These are phyloP conservation scores for Termitomyces titanicus DNA, from an alignment of 768 basidiomycete genomes.

Conservation along the genomic window DNA sequence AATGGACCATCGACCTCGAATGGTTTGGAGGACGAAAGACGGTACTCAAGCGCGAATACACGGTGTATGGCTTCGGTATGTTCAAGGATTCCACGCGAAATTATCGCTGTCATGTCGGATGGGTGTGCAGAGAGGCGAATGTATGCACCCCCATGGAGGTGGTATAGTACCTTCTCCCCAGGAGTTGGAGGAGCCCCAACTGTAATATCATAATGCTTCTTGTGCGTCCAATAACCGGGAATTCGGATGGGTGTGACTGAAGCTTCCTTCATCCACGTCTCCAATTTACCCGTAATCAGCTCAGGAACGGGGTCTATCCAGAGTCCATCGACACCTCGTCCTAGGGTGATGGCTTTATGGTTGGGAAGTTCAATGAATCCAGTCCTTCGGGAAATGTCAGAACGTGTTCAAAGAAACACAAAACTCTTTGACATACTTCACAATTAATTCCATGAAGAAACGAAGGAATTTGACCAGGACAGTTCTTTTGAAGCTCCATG, in stretches of 20 bases:
- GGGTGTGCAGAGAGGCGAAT: conserved; percentile 54
- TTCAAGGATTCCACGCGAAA: conserved; percentile 45
- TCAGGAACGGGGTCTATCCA: conserved; percentile 45
- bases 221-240: conserved; percentile 57
- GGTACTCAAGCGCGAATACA: conserved; percentile 67
- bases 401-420: background rate
- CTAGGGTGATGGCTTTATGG: conserved; percentile 37
- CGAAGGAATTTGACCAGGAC: conserved; percentile 34
- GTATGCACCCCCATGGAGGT: conserved; percentile 65
- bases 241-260: conserved; percentile 38
- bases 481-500: conserved; percentile 42
- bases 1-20: conserved; percentile 51
- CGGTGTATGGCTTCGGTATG: conserved; percentile 41
- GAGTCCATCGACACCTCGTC: conserved; percentile 39
- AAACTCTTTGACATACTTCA: conserved; percentile 21
- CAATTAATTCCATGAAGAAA: conserved; percentile 19
- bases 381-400: conserved; percentile 22
- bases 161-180: conserved; percentile 57
- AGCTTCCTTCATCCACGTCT: conserved; percentile 35
- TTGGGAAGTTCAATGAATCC: conserved; percentile 31
- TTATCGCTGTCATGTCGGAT: conserved; percentile 38
- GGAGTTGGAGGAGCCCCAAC: conserved; percentile 35
- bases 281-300: conserved; percentile 40
- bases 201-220: conserved; percentile 30
- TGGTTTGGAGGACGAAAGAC: conserved; percentile 48